Percentiles rank a stretch among this genome's conserved stretches.
phyloP scores from a whole-genome alignment of 768 basidiomycete genomes.

The Mycena olivaceomarginata region DNA sequence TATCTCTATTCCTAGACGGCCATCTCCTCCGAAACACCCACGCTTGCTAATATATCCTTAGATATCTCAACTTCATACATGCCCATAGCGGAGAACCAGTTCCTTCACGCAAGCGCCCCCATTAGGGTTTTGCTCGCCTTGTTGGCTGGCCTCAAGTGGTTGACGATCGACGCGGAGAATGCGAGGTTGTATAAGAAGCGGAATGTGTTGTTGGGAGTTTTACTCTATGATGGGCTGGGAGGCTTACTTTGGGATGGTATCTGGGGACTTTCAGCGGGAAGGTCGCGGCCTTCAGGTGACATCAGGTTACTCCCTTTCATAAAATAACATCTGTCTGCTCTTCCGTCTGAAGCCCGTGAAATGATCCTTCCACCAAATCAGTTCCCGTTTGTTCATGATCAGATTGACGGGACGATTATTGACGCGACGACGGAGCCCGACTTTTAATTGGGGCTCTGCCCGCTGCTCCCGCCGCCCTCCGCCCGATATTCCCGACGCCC shows the following conservation, averaged over 20 bases:
- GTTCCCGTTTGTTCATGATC: too few species aligned
- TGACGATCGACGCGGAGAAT: conserved; percentile 20
- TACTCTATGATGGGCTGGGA: conserved; percentile 31
- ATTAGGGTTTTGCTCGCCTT: conserved; percentile 22
- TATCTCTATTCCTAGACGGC: conserved; percentile 15
- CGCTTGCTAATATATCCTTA: conserved; percentile 21
- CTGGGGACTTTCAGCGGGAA: conserved; percentile 33
- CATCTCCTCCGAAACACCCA: conserved; percentile 9
- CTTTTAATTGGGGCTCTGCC: too few species aligned
- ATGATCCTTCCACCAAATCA: neutral
- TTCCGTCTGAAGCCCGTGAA: conserved; percentile 2
- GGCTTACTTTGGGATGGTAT: conserved; percentile 27
- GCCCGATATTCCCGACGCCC: too few species aligned
- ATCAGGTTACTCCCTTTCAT: conserved; percentile 14
- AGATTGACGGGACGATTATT: too few species aligned
- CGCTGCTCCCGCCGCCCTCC: too few species aligned
- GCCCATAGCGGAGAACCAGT: conserved; percentile 30
- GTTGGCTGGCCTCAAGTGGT: conserved; percentile 29
- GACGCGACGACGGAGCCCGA: too few species aligned
- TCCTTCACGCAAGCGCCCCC: conserved; percentile 31
- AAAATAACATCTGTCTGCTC: conserved; percentile 22
- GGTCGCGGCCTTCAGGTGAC: conserved; percentile 29
- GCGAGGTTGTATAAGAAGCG: conserved; percentile 31
- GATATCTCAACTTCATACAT: conserved; percentile 34
- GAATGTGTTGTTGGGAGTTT: conserved; percentile 29